Base-by-base conservation (phyloP, 148 eudicot species). In the Fagopyrum homotropicum region DNA sequence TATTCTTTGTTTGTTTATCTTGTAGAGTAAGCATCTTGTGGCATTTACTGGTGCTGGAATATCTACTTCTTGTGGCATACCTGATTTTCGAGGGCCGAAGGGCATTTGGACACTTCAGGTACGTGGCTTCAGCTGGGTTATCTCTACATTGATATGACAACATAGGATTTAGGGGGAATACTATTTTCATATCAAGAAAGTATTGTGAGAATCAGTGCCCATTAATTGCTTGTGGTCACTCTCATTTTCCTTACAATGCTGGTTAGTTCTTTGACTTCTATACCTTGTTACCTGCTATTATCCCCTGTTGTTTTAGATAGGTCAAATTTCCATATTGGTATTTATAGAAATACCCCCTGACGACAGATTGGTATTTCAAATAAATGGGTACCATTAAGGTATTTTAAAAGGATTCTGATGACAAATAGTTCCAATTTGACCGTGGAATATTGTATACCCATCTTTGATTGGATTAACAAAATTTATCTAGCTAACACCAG, bases 101-200 rank as follows among this genome's bases (percentile, higher is more conserved):
- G 98, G 97, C 57, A 89, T 95, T 77, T 95, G 98, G 98, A 95
- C 98, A 35, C 98, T 95, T 89, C 97, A 95, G 92, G 98, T 95
- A 78, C 26, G 46, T 66, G 47, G 17, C 47, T 35, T 43, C 71
- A 11, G 46, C 17, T 35, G 19, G 71, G 47, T 66, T 66, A 6
- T 66, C 17, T 49, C 9, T 49, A 49, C 12, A 14, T 63, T 11
- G 8, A 63, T 63, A 45, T 63, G 44, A 14, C 45, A 35, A 35
- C 40, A 12, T 30, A 30, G 29, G 69, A 63, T 22, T 63, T 10
- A 63, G 7, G n/a, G 69, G 45, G 69, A 12, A 26, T 11, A 12
- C 16, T 11, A 12, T 22, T 35, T 9, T 29, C 16, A 6, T 8
- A 60, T 7, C 19, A 8, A 26, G 66, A 30, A 22, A 60, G 14